phyloP scores from a whole-genome alignment of 495 filamentous ascomycete species.

The Talaromyces proteolyticus region DNA sequence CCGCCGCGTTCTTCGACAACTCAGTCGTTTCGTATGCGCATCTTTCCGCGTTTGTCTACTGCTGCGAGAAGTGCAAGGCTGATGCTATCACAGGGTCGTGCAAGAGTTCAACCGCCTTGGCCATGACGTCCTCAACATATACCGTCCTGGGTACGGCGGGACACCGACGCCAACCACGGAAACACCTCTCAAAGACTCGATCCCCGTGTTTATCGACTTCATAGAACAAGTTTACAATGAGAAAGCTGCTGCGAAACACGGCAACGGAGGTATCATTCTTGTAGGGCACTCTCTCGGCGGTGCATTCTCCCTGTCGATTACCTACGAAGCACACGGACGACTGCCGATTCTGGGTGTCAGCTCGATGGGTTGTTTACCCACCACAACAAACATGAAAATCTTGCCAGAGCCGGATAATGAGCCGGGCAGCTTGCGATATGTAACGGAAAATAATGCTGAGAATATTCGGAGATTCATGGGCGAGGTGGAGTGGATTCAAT shows the following conservation, averaged over 20 bases:
- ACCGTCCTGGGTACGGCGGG: conserved; percentile 10
- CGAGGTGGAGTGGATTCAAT: conserved; percentile 4
- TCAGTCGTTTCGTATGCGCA: conserved; percentile 5
- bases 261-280: conserved; percentile 10
- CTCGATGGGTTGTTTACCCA: background rate
- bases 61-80: background rate
- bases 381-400: background rate
- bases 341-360: conserved; percentile 10
- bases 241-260: background rate
- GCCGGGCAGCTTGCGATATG: background rate
- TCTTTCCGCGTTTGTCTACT: background rate
- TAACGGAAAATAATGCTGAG: conserved; percentile 1
- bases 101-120: conserved; percentile 7
- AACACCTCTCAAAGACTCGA: conserved; percentile 6
- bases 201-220: conserved; percentile 6
- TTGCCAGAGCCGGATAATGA: background rate
- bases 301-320: conserved; percentile 10
- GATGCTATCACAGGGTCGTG: background rate
- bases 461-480: conserved; percentile 6
- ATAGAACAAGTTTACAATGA: conserved; percentile 7
- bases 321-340: conserved; percentile 13
- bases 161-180: conserved; percentile 5
- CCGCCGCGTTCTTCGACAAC: conserved; percentile 13
- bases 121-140: conserved; percentile 12
- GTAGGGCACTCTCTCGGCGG: conserved; percentile 10